These are phyloP conservation scores for Macrolepiota dolichaula DNA, from an alignment of 768 basidiomycete genomes.

Conservation along the genomic window DNA sequence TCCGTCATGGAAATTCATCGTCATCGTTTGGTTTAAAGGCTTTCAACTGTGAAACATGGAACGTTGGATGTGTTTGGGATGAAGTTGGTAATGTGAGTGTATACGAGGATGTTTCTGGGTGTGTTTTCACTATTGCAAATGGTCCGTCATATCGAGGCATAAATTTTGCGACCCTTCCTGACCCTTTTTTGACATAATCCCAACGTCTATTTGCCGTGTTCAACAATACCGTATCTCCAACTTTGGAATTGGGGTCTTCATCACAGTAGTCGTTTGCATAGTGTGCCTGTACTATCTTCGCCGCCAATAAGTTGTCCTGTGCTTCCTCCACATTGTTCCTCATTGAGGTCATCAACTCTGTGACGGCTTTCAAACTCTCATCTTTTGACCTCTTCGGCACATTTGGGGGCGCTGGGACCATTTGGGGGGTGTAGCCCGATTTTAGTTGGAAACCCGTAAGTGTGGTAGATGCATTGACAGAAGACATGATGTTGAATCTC, in stretches of 20 bases:
- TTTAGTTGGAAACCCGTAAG: conserved; percentile 26
- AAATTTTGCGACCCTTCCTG: background rate
- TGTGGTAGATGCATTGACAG: conserved; percentile 23
- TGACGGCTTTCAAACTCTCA: no score
- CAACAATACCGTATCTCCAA: background rate
- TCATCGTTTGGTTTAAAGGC: background rate
- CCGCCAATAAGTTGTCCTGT: conserved; percentile 22
- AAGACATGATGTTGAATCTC: conserved; percentile 29
- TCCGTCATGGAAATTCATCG: background rate
- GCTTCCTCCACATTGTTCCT: background rate
- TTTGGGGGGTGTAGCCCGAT: conserved; percentile 15
- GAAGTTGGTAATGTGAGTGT: background rate
- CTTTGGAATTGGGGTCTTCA: background rate
- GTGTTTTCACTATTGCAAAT: background rate
- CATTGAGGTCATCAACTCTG: no score
- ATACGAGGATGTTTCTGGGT: background rate
- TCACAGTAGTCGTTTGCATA: background rate
- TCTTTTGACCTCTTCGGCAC: conserved; percentile 14
- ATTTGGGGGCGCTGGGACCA: conserved; percentile 19
- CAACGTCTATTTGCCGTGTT: background rate
- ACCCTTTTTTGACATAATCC: background rate
- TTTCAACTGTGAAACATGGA: background rate
- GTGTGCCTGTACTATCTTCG: conserved; percentile 4
- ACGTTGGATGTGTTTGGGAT: background rate
- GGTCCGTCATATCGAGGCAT: background rate